Conservation (phyloP, 2,329 filamentous ascomycete genomes). For the Cyphellophora attinorum region DNA sequence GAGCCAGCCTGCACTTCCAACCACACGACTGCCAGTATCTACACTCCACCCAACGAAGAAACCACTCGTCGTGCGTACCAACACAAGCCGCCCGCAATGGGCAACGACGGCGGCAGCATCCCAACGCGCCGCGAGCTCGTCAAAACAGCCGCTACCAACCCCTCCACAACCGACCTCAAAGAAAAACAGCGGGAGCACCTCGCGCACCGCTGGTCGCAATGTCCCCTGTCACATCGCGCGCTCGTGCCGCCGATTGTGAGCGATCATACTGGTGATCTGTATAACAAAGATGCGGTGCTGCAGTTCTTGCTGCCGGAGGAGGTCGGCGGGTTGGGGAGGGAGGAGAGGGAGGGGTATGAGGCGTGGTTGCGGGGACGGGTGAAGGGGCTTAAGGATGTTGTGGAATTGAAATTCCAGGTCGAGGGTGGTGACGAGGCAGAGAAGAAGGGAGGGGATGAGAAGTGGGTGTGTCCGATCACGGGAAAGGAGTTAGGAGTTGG, state of each 20-base stretch:
- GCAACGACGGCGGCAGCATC: slow-evolving; percentile 93
- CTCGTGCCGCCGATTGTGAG: slow-evolving; percentile 71
- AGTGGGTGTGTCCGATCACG: slow-evolving; percentile 77
- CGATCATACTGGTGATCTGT: slow-evolving; percentile 73
- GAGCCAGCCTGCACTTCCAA: not conserved
- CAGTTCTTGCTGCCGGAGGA: slow-evolving; percentile 53
- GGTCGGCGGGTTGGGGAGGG: slow-evolving; percentile 42
- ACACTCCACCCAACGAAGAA: too few species aligned
- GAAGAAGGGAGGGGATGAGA: slow-evolving; percentile 33
- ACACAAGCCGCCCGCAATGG: too few species aligned
- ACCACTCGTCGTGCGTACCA: too few species aligned
- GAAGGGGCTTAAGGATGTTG: slow-evolving; percentile 73
- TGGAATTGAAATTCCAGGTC: slow-evolving; percentile 69
- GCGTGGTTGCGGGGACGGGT: slow-evolving; percentile 54
- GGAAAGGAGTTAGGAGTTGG: slow-evolving; percentile 73
- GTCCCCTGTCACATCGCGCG: slow-evolving; percentile 71
- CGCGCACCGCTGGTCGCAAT: slow-evolving; percentile 76
- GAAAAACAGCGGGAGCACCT: slow-evolving; percentile 78
- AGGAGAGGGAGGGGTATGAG: slow-evolving; percentile 54
- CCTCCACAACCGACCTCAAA: slow-evolving; percentile 78
- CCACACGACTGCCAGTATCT: too few species aligned
- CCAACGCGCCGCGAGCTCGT: slow-evolving; percentile 93
- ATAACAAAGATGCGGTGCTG: slow-evolving; percentile 89
- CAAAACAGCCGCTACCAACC: slow-evolving; percentile 76
- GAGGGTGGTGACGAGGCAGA: slow-evolving; percentile 33